Evolutionary conservation across 2,329 filamentous ascomycete genomes (phyloP), one percentile per base, ranked within the genome.

Genomic region (Fusarium xylarioides): DNA sequence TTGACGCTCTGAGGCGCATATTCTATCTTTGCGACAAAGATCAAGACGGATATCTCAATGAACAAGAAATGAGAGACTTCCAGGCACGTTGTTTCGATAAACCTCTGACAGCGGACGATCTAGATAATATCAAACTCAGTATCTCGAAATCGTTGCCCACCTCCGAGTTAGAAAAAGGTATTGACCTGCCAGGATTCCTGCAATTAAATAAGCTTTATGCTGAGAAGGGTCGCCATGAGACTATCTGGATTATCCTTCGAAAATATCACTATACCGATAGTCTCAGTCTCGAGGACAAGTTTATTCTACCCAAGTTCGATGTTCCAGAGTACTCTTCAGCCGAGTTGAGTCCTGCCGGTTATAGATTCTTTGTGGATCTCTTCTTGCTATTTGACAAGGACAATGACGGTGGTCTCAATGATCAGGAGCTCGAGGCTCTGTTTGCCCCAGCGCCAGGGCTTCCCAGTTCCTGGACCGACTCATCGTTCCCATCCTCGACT

Each of bases 21-120:
- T 99, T 99, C 83, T 98, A 97, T 79, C 88, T 99, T 8, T 97
- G 94, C 78, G 96, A 99, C 82, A 96, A 95, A 82, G 96, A 99
- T 78, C 95, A 97, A 79, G 96, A 99, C 81, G 95, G 95, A 8
- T 93, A 93, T 77, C 86, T 98, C 74, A 97, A 93, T 76, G 95
- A 98, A 78, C 87, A 91, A 73, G 96, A 99, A 84, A 93, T 99
- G 81, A 89, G 93, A 74, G 92, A 94, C 64, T 98, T 99, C 75
- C 96, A 99, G 81, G 87, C 87, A 69, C 95, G 95, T 74, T 97
- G 95, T 80, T 99, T 99, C 79, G 93, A 95, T 63, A 97, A 97
- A 82, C 89, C 93, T 2, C 82, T 99, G 54, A 91, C 92, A 10
- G 86, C 90, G 16, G 92, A 95, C 47, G 96, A 99, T 74, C 86